A percentile compares a stretch with the other conserved stretches of the same genome.
phyloP scores from a whole-genome alignment of 768 basidiomycete genomes.

The Obba rivulosa region DNA sequence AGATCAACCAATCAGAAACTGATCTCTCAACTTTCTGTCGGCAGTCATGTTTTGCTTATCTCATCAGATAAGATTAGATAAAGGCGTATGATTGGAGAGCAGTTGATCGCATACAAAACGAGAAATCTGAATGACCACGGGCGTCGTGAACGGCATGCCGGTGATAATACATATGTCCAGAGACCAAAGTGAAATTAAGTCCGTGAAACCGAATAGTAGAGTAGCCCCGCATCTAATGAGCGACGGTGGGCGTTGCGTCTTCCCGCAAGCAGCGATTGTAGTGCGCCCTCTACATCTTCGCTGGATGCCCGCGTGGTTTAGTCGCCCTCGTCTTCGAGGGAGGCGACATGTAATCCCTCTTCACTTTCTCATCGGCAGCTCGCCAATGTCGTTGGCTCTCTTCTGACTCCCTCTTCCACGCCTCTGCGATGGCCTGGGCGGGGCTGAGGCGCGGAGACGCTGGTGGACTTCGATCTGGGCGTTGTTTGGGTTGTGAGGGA shows the following conservation, averaged over 20 bases:
- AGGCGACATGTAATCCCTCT: slow-evolving; percentile 38
- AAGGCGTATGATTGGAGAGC: neutral
- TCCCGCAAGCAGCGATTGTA: no score
- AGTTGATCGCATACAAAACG: no score
- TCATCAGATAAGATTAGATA: slow-evolving; percentile 14
- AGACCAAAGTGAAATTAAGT: slow-evolving; percentile 6
- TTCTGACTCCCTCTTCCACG: slow-evolving; percentile 58
- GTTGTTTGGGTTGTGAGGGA: slow-evolving; percentile 19
- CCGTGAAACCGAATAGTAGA: slow-evolving; percentile 13
- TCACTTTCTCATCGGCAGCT: slow-evolving; percentile 44
- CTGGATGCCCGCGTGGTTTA: slow-evolving; percentile 24
- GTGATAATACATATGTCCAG: neutral
- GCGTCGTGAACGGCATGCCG: slow-evolving; percentile 2
- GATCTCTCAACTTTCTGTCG: slow-evolving; percentile 9
- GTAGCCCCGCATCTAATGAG: slow-evolving; percentile 11
- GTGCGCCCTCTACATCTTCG: slow-evolving; percentile 42
- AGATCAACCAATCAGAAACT: slow-evolving; percentile 14
- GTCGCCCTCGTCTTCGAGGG: slow-evolving; percentile 26
- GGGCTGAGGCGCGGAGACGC: slow-evolving; percentile 34
- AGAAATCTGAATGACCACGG: no score
- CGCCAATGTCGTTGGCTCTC: slow-evolving; percentile 60
- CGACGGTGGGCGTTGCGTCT: slow-evolving; percentile 9
- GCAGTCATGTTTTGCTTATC: slow-evolving; percentile 3
- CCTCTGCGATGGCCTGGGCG: slow-evolving; percentile 60
- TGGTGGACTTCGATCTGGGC: slow-evolving; percentile 10